These are phyloP conservation scores for Circinella minor DNA, from an alignment of 371 early-diverging fungal species.

Conservation along the genomic window DNA sequence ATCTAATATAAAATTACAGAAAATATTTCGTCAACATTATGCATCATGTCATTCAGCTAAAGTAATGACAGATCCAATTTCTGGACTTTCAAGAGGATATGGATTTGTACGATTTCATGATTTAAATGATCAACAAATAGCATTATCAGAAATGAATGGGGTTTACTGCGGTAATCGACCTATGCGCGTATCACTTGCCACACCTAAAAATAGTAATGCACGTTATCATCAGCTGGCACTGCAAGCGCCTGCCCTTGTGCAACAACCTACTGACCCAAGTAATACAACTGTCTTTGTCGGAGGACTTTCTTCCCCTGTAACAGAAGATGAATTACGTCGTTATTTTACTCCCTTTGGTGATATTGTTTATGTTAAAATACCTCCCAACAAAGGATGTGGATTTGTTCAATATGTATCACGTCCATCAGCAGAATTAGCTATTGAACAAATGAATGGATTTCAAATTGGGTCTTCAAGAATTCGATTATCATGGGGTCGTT, in stretches of 20 bases:
- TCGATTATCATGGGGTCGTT: slow-evolving; percentile 91
- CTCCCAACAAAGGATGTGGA: slow-evolving; percentile 92
- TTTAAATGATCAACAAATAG: slow-evolving; percentile 74
- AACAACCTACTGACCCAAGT: slow-evolving; percentile 48
- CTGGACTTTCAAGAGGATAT: slow-evolving; percentile 78
- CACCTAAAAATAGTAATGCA: slow-evolving; percentile 60
- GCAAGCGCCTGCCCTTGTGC: slow-evolving; percentile 47
- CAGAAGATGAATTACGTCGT: slow-evolving; percentile 80
- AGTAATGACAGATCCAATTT: slow-evolving; percentile 80
- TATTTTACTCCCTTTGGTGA: slow-evolving; percentile 86
- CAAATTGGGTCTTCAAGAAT: slow-evolving; percentile 81
- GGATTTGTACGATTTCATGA: slow-evolving; percentile 86
- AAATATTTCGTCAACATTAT: slow-evolving; percentile 67
- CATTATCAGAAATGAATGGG: slow-evolving; percentile 84
- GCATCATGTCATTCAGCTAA: slow-evolving; percentile 78
- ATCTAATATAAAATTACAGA: slow-evolving; percentile 52
- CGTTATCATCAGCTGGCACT: slow-evolving; percentile 34
- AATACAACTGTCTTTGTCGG: slow-evolving; percentile 96
- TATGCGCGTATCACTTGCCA: slow-evolving; percentile 86
- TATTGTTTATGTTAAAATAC: slow-evolving; percentile 89
- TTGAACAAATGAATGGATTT: slow-evolving; percentile 85
- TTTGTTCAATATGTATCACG: slow-evolving; percentile 90
- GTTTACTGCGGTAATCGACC: slow-evolving; percentile 74
- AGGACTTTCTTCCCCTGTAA: slow-evolving; percentile 75
- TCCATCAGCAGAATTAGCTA: slow-evolving; percentile 84